phyloP scores from a whole-genome alignment of 257 asterid species.

The Voacanga thouarsii region DNA sequence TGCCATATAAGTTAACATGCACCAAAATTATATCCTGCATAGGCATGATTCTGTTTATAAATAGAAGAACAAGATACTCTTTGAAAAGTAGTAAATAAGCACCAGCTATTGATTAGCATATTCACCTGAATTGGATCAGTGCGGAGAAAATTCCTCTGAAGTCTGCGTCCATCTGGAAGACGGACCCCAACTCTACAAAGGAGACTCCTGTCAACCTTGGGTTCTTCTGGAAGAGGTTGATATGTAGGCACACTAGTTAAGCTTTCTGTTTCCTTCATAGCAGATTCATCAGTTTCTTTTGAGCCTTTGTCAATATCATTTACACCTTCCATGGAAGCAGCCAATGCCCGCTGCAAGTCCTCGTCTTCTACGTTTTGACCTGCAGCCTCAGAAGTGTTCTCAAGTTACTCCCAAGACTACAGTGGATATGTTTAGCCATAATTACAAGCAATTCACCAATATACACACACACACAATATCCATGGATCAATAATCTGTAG shows the following conservation, averaged over 20 bases:
- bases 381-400: slow-evolving; percentile 30
- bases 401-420: background rate
- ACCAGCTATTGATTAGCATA: background rate
- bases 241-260: slow-evolving; percentile 44
- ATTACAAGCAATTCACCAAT: background rate
- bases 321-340: slow-evolving; percentile 73
- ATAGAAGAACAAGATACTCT: background rate
- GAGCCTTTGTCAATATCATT: slow-evolving; percentile 28
- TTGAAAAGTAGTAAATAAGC: background rate
- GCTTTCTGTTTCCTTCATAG: slow-evolving; percentile 30
- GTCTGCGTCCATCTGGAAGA: slow-evolving; percentile 94
- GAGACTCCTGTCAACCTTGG: slow-evolving; percentile 65
- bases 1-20: background rate
- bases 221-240: slow-evolving; percentile 86
- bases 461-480: background rate
- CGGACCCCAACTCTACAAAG: slow-evolving; percentile 91
- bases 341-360: slow-evolving; percentile 72
- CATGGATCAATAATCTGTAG: background rate
- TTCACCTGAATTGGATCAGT: slow-evolving; percentile 83
- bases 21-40: background rate
- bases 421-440: background rate
- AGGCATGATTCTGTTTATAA: background rate
- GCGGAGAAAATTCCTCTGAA: slow-evolving; percentile 82
- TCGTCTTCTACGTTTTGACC: slow-evolving; percentile 60
- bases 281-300: slow-evolving; percentile 31